Evolutionary conservation across 768 basidiomycete genomes (phyloP), one percentile per base, ranked within the genome.

Genomic region (Xerocomellus chrysenteron): DNA sequence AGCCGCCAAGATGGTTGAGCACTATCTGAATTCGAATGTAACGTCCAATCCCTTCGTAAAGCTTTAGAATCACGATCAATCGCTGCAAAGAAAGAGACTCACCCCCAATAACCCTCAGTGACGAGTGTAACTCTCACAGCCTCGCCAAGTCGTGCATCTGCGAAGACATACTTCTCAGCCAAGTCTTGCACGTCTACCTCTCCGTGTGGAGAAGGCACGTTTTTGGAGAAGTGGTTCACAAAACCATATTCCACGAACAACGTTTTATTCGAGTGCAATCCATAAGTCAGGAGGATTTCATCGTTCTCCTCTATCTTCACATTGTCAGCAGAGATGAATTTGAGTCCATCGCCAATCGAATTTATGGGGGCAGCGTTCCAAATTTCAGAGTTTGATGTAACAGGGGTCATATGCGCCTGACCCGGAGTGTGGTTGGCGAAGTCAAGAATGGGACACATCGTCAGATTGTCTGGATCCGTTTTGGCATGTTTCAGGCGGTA

Each of bases 241-340:
- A 98, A 98, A 0, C 95, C 96, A 71, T 98, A 98, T 69, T 98
- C 96, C 21, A 85, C 79, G 67, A 94, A 89, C 24, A 98, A 70
- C 4, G 81, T 86, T 41, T 81, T 78, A 60, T 94, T 95, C 26
- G 85, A 73, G 71, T 96, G 94, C 7, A 75, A 68, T 0, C 94
- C 94, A 63, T 98, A 98, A 48, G 80, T 81, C 55, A 98, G 77
- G 42, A 80, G 82, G 3, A 97, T 71, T 65, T 98, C 90, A 30
- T 88, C 80, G 16, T 82, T 84, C 45, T 74, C 59, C 30, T 68
- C 54, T 21, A 87, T 71, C 1, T 69, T 67, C 4, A 60, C 56
- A 26, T 77, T 68, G 21, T 75, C 68, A 4, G 84, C 81, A 13
- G 86, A 79, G 4, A 80, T 51, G 24, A 88, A 76, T 24, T 73